phyloP scores from a whole-genome alignment of 1,139 yeast genomes.

The Blastobotrys aristatus region DNA sequence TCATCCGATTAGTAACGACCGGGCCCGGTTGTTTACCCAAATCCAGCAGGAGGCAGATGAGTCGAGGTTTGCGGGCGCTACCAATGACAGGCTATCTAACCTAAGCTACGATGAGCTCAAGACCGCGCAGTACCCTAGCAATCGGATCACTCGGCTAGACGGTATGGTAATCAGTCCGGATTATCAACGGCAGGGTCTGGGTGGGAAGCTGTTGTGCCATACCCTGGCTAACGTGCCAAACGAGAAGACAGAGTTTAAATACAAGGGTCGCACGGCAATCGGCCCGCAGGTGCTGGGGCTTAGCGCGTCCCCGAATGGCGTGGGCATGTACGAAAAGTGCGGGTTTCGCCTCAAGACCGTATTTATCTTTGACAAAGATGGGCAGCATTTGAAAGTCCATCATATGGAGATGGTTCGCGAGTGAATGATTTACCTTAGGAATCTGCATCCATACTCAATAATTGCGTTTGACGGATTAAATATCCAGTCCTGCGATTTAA shows the following conservation, averaged over 20 bases:
- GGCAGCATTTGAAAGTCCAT: no score
- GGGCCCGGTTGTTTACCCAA: neutral
- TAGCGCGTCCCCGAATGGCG: constrained; percentile 5
- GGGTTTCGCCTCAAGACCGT: no score
- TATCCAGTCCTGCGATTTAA: no score
- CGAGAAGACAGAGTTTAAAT: neutral
- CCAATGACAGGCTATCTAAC: no score
- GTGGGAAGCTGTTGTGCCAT: neutral
- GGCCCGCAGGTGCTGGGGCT: constrained; percentile 12
- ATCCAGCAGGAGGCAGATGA: neutral
- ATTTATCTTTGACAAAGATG: no score
- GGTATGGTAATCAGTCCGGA: neutral
- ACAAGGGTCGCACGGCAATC: neutral
- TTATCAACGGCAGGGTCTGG: constrained; percentile 4
- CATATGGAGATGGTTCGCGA: no score
- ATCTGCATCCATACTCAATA: no score
- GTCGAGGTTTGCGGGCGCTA: no score
- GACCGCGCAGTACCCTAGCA: neutral
- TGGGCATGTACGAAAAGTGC: constrained; percentile 3
- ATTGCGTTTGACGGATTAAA: no score
- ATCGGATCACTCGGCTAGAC: neutral
- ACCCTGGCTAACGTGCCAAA: neutral
- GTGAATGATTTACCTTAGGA: no score
- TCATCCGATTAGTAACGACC: neutral
- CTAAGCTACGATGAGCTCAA: neutral